These are phyloP conservation scores for Phlebiopsis flavidoalba DNA, from an alignment of 768 basidiomycete genomes.

Conservation along the genomic window DNA sequence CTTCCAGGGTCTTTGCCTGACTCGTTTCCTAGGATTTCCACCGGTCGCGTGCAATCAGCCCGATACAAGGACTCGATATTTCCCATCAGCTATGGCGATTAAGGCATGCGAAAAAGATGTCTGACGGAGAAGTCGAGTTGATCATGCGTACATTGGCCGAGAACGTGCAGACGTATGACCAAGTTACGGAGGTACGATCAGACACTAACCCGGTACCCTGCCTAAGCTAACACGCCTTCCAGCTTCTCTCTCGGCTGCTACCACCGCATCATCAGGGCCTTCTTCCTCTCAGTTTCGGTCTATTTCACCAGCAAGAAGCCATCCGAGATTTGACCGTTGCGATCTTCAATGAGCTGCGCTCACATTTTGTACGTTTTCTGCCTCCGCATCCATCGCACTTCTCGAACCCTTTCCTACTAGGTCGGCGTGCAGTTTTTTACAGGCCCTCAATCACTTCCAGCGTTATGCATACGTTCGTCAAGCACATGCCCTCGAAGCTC, in stretches of 20 bases:
- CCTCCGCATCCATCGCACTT: background rate
- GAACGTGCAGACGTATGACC: conserved; percentile 75
- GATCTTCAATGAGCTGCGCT: conserved; percentile 74
- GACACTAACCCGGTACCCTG: background rate
- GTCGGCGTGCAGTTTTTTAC: conserved; percentile 74
- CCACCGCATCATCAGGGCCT: conserved; percentile 80
- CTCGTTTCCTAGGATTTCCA: conserved; percentile 56
- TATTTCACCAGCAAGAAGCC: conserved; percentile 81
- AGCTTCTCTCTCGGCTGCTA: conserved; percentile 78
- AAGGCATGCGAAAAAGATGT: conserved; percentile 64
- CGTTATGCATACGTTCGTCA: conserved; percentile 84
- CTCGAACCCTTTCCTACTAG: conserved; percentile 32
- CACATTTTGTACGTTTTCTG: conserved; percentile 59
- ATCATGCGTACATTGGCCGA: conserved; percentile 75
- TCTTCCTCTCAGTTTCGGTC: conserved; percentile 77
- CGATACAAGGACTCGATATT: conserved; percentile 80
- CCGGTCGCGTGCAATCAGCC: conserved; percentile 43
- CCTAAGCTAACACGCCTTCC: conserved; percentile 4
- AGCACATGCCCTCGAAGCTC: conserved; percentile 58
- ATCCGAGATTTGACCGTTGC: conserved; percentile 80
- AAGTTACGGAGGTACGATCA: conserved; percentile 74
- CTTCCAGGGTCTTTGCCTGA: background rate
- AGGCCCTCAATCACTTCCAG: conserved; percentile 83
- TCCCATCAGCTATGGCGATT: conserved; percentile 82
- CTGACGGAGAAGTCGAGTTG: conserved; percentile 65